Base-by-base conservation (phyloP, 1,284 basidiomycete species). In the Austroboletus niveus region DNA sequence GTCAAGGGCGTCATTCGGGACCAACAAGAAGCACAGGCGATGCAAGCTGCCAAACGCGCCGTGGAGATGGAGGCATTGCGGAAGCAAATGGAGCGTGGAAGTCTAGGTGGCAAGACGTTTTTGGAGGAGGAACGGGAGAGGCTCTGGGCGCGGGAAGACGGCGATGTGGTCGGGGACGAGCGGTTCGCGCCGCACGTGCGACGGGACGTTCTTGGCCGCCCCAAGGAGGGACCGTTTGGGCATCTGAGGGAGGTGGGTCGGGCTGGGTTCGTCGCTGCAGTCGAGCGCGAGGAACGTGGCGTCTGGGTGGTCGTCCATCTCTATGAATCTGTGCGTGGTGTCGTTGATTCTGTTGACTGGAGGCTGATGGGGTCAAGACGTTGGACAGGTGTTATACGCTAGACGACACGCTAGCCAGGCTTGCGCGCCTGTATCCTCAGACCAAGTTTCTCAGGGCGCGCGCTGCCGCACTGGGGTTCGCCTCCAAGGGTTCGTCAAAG, bases 1-100 rank as follows among this genome's bases (percentile, higher is more conserved):
- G 89, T 92, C 46, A 92, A 92, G 60, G 89, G 89, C 34, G 89
- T 92, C 53, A 87, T 92, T 53, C 79, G 87, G 29, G 89, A 92
- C 67, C 76, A 81, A 36, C 76, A 83, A 53, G 89, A 92, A 62
- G 86, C 85, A 2, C 76, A 72, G n/a, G 68, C 72, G 38, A 63
- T 81, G 29, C 74, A 78, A 43, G 75, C 77, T 14, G 74, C 76
- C 24, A 79, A 76, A 57, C 72, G 73, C 15, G 72, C 72, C 8
- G 69, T 69, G 30, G 81, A 85, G 48, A 64, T 82, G 15, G 73
- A 77, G 24, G 77, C 73, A 4, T 52, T 83, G 56, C 77, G 78
- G 57, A 60, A 65, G 47, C 75, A 72, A 56, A 81, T 88, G 82
- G 85, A 85, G 65, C 80, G 75, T 56, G 76, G 74, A 32, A 77